Percentiles rank a stretch among this genome's conserved stretches.
These are phyloP conservation scores for Asterophora lycoperdoides DNA, from an alignment of 768 basidiomycete genomes.

Conservation along the genomic window DNA sequence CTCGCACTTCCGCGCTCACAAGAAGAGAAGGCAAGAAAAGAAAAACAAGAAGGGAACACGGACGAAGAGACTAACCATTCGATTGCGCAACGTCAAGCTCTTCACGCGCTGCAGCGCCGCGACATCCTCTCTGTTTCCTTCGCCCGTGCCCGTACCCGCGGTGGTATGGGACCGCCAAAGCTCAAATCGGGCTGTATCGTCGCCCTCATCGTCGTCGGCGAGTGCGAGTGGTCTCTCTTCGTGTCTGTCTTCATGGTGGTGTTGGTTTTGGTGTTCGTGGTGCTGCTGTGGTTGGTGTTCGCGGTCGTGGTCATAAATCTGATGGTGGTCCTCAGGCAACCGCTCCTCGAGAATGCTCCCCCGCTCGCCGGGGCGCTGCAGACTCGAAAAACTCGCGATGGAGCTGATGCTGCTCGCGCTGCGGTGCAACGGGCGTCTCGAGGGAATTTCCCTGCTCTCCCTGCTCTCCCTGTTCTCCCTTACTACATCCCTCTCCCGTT, in stretches of 20 bases:
- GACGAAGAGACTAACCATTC: conserved; percentile 48
- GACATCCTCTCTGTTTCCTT: conserved; percentile 46
- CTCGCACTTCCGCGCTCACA: too few relatives aligned
- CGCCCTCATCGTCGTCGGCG: conserved; percentile 61
- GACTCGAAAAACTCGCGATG: conserved; percentile 2
- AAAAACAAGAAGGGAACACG: conserved; percentile 10
- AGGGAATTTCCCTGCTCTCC: too few relatives aligned
- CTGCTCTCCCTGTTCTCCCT: too few relatives aligned
- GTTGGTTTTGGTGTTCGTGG: conserved; percentile 1
- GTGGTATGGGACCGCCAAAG: conserved; percentile 15
- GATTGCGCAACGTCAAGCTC: conserved; percentile 68
- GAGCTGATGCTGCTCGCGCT: conserved; percentile 16
- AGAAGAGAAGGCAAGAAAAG: conserved; percentile 16
- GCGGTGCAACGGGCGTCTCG: conserved; percentile 5
- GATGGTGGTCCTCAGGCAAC: conserved; percentile 2
- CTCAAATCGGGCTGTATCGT: conserved; percentile 45
- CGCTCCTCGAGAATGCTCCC: conserved; percentile 51
- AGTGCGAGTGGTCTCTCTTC: conserved; percentile 10
- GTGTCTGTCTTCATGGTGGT: not conserved
- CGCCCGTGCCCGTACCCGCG: conserved; percentile 6
- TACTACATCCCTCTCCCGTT: too few relatives aligned
- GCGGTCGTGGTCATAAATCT: too few relatives aligned
- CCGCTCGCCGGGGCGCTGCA: not conserved
- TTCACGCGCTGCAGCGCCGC: conserved; percentile 63
- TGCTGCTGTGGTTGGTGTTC: too few relatives aligned